Evolutionary conservation across 306 rosid genomes (phyloP), one percentile per base, ranked within the genome.

Genomic region (Hippophae gyantsensis): DNA sequence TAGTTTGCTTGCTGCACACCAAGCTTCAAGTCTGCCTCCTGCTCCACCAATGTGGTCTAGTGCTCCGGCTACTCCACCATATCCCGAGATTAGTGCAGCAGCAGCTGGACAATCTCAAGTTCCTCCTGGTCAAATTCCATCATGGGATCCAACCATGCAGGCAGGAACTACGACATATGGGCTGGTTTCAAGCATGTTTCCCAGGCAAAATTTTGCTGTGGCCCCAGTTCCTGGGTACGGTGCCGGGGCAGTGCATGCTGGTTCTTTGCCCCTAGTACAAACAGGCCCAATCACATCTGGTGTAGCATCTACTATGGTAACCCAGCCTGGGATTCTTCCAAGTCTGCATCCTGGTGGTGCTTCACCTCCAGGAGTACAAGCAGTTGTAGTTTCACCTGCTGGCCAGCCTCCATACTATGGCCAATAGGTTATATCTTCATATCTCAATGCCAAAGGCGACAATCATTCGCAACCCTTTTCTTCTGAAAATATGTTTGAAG

Each of bases 121-220:
- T 62, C 82, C 93, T 5, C 76, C 78, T 6, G 88, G 89, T 58
- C 97, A 73, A 74, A 59, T 60, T 25, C 78, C 90, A 6, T 60
- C 87, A 50, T 89, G 97, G 97, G 97, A 89, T 74, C 86, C 84
- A 43, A 44, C 55, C 59, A 27, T 45, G 82, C 88, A 79, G 67
- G 78, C 82, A 0, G 83, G 77, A 51, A 66, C 79, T 72, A 76
- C 79, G 0, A 68, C 76, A 42, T 85, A 77, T 63, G 74, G 55
- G 7, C 62, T 89, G 0, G 78, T 42, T 59, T 78, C 87, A 3
- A 68, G 82, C 51, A 58, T 84, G 47, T 82, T 54, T 69, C 88
- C 86, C 13, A 74, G 75, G 64, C 89, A 82, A 62, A 71, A 66
- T 48, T 82, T 65, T 73, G 74, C 69, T 0, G 75, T 61, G 62